Conservation (phyloP, 129 eudicot species). For the Sambucus nigra region DNA sequence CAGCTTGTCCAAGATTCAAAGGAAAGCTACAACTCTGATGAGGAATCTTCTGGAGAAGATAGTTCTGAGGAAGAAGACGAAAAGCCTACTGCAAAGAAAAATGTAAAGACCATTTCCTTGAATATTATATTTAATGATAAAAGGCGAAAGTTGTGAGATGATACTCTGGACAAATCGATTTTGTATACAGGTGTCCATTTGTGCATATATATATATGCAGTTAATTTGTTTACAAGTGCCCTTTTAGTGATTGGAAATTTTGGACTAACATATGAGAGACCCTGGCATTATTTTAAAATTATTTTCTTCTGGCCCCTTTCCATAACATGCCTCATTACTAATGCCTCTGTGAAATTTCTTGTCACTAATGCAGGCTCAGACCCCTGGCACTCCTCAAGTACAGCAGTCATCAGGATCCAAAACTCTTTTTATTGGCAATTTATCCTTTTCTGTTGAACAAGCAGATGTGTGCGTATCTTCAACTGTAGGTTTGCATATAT, state of each 20-base stretch:
- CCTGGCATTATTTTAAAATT: neutral
- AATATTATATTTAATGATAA: neutral
- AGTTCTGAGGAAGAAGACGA: slow-evolving; percentile 16
- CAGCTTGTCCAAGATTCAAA: neutral
- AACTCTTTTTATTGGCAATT: slow-evolving; percentile 82
- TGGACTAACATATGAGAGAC: too few relatives aligned
- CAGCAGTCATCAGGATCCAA: slow-evolving; percentile 49
- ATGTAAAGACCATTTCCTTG: slow-evolving; percentile 5
- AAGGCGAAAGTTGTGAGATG: neutral
- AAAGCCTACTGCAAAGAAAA: slow-evolving; percentile 18
- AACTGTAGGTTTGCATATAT: neutral
- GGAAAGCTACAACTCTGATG: neutral
- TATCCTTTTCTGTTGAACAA: slow-evolving; percentile 43
- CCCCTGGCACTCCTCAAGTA: slow-evolving; percentile 53
- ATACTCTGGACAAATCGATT: too few relatives aligned
- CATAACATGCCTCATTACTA: too few relatives aligned
- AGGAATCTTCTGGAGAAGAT: neutral
- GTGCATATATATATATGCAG: neutral
- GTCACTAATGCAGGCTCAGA: slow-evolving; percentile 52
- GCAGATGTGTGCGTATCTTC: slow-evolving; percentile 52
- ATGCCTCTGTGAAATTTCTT: too few relatives aligned
- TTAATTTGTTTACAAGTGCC: neutral
- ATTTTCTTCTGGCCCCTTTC: too few relatives aligned
- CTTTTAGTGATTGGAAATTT: neutral
- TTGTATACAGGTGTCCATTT: too few relatives aligned